Base-by-base conservation (phyloP, 2,329 filamentous ascomycete genomes). In the Lasiodiplodia theobromae region DNA sequence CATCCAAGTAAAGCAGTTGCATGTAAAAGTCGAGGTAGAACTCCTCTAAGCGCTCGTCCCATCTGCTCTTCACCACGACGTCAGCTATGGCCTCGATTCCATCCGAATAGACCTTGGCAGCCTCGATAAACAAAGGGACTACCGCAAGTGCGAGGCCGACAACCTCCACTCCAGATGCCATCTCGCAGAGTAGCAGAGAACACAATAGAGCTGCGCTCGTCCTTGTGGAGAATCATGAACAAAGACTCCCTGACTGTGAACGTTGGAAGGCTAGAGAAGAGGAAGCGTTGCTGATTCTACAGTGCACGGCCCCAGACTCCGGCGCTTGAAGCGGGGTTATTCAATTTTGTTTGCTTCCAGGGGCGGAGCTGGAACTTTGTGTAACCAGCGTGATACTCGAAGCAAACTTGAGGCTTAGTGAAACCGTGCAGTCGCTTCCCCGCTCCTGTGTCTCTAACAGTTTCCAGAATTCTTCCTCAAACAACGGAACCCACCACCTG, bases 11-110 rank as follows among this genome's bases (percentile, higher is more conserved):
- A 21, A 52, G 23, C 12, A 52, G 14, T 5, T 52, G 49, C 49
- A 52, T 52, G 31, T 57, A 63, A 49, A 67, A 67, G 12, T 58
- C 51, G 10, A 38, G 16, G 16, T 67, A 62, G 53, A 67, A 67
- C 2, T 44, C 34, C n/a, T 67, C 34, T 14, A 62, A 6, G 16
- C 31, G 18, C 16, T 60, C 21, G 47, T 67, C 65, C 37, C 52
- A 34, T 12, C 65, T 28, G 3, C 38, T 34, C 11, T 25, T 44
- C 28, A 49, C 28, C 21, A 40, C 23, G 7, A 44, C 65, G 21
- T 67, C n/a, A 21, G 23, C 3, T 23, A 67, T 67, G 12, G 23
- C 12, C 16, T 67, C 53, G 11, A 67, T 34, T 14, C 65, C 53
- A 25, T 51, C n/a, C 23, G 53, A 28, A 25, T 67, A 67, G 3